Evolutionary conservation across 148 eudicot genomes (phyloP).

Genomic region (Camellia granthamiana): DNA sequence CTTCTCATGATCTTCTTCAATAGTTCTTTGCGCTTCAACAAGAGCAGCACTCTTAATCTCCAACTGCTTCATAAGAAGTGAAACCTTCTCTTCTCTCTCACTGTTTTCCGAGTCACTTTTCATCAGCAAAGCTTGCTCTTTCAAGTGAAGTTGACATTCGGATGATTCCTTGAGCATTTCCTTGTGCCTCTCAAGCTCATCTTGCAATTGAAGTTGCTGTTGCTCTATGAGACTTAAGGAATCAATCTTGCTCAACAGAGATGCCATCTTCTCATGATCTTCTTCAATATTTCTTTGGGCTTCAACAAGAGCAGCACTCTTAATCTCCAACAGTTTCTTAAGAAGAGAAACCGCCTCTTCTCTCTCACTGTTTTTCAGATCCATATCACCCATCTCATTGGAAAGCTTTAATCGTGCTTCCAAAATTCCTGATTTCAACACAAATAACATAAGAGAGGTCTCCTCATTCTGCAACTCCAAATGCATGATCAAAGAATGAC

Average conservation of each 20-base stretch:
- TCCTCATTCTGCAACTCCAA: slow-evolving; percentile 72
- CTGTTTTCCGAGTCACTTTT: neutral
- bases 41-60: slow-evolving; percentile 35
- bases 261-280: slow-evolving; percentile 34
- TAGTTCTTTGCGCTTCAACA: slow-evolving; percentile 23
- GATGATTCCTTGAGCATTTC: slow-evolving; percentile 42
- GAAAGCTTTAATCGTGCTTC: slow-evolving; percentile 22
- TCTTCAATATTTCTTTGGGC: slow-evolving; percentile 33
- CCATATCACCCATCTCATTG: slow-evolving; percentile 13
- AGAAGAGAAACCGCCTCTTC: slow-evolving; percentile 26
- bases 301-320: slow-evolving; percentile 25
- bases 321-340: slow-evolving; percentile 44
- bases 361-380: slow-evolving; percentile 22
- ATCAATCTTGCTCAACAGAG: slow-evolving; percentile 16
- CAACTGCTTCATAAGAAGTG: slow-evolving; percentile 40
- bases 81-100: slow-evolving; percentile 25
- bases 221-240: slow-evolving; percentile 24
- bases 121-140: slow-evolving; percentile 30
- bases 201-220: slow-evolving; percentile 28
- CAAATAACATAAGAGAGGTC: slow-evolving; percentile 49
- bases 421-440: slow-evolving; percentile 39
- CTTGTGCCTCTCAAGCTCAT: slow-evolving; percentile 40
- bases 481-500: slow-evolving; percentile 39
- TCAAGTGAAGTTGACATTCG: slow-evolving; percentile 8
- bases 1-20: slow-evolving; percentile 43